A percentile compares a stretch with the other conserved stretches of the same genome.
phyloP scores from a whole-genome alignment of 1,284 basidiomycete species.

The Ustilago bromivora region DNA sequence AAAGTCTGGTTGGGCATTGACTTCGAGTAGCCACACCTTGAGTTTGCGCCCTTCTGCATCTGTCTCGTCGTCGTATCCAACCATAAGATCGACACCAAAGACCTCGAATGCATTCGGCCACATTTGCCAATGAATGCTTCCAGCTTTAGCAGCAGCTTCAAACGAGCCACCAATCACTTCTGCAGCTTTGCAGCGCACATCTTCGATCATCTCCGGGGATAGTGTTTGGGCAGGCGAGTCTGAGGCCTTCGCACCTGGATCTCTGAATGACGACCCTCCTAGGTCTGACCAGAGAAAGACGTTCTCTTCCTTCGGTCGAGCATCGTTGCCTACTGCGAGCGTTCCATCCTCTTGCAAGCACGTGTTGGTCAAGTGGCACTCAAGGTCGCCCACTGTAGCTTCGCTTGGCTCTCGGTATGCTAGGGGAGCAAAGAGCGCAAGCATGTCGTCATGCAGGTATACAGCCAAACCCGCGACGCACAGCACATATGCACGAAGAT shows the following conservation, averaged over 20 bases:
- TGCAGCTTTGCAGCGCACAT: slow-evolving; percentile 37
- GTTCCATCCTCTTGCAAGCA: slow-evolving; percentile 77
- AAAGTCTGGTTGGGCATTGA: slow-evolving; percentile 96
- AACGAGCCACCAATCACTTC: slow-evolving; percentile 81
- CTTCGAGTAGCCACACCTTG: slow-evolving; percentile 83
- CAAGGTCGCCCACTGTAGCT: slow-evolving; percentile 73
- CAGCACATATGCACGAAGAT: slow-evolving; percentile 92
- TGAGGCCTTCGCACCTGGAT: slow-evolving; percentile 40
- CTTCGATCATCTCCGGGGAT: slow-evolving; percentile 71
- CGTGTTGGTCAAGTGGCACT: slow-evolving; percentile 92
- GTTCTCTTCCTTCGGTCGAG: slow-evolving; percentile 55
- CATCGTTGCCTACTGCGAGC: slow-evolving; percentile 51
- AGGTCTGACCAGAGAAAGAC: slow-evolving; percentile 57
- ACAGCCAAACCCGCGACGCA: slow-evolving; percentile 73
- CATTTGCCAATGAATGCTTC: slow-evolving; percentile 88
- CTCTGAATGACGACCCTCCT: slow-evolving; percentile 68
- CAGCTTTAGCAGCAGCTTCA: slow-evolving; percentile 81
- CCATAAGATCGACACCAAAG: slow-evolving; percentile 90
- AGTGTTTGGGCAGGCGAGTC: slow-evolving; percentile 58
- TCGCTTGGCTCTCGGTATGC: slow-evolving; percentile 47
- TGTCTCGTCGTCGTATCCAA: slow-evolving; percentile 72
- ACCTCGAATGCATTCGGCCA: slow-evolving; percentile 92
- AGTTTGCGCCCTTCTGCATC: slow-evolving; percentile 62
- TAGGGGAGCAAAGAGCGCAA: slow-evolving; percentile 80
- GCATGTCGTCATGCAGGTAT: slow-evolving; percentile 80